phyloP scores from a whole-genome alignment of 2,329 filamentous ascomycete genomes.

The Tolypocladium guangdongense region DNA sequence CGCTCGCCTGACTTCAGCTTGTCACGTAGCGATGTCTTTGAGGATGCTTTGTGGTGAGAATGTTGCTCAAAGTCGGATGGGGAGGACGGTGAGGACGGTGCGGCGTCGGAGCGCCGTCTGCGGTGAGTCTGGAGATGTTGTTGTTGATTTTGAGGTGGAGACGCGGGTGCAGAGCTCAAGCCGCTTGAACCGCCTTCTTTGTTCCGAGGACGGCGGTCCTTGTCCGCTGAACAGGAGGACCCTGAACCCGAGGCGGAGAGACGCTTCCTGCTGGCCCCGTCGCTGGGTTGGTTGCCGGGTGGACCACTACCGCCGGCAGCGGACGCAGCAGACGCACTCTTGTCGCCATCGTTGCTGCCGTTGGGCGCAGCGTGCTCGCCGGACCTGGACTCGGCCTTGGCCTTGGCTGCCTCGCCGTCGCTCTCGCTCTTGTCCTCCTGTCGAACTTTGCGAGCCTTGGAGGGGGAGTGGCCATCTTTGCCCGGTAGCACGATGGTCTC shows the following conservation, averaged over 20 bases:
- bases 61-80: conserved; percentile 48
- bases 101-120: conserved; percentile 25
- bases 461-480: conserved; percentile 53
- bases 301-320: conserved; percentile 8
- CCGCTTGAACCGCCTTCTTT: conserved; percentile 43
- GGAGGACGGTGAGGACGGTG: conserved; percentile 33
- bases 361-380: conserved; percentile 11
- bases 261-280: conserved; percentile 39
- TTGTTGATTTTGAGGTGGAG: conserved; percentile 30
- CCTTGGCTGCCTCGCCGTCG: conserved; percentile 27
- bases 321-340: conserved; percentile 16
- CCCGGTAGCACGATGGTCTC: conserved; percentile 60
- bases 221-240: conserved; percentile 21
- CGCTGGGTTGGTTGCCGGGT: conserved; percentile 20
- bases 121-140: conserved; percentile 19
- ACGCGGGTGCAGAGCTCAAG: conserved; percentile 47
- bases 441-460: conserved; percentile 53
- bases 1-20: conserved; percentile 37
- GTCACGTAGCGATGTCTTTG: conserved; percentile 35
- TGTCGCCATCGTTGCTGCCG: conserved; percentile 24
- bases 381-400: conserved; percentile 17
- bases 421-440: conserved; percentile 53
- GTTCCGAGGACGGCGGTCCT: conserved; percentile 25
- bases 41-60: conserved; percentile 27
- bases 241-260: conserved; percentile 15